phyloP scores from a whole-genome alignment of 1,139 yeast genomes.

The Nadsonia commutata region DNA sequence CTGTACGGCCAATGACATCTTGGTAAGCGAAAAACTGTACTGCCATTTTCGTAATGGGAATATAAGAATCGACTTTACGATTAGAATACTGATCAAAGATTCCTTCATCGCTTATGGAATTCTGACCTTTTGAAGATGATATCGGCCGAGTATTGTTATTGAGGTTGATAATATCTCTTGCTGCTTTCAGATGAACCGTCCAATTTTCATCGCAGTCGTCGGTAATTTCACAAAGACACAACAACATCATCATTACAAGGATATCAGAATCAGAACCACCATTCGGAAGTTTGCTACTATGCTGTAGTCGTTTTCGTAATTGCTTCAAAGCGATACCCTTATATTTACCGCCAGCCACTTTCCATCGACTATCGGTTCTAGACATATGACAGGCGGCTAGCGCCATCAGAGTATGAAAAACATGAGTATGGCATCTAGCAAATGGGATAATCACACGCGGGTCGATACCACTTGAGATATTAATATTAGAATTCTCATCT shows the following conservation, averaged over 20 bases:
- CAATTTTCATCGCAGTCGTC: constrained; percentile 5
- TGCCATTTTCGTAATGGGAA: constrained; percentile 2
- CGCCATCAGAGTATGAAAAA: constrained; percentile 2
- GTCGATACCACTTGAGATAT: neutral
- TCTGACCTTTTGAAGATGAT: neutral
- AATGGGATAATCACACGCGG: neutral
- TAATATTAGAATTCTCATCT: too few relatives aligned
- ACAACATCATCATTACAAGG: constrained; percentile 3
- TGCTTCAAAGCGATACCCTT: constrained; percentile 3
- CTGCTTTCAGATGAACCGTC: constrained; percentile 4
- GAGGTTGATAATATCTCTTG: neutral
- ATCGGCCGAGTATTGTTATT: neutral
- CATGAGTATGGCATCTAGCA: neutral
- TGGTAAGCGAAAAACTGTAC: constrained; percentile 5
- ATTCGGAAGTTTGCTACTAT: constrained; percentile 1
- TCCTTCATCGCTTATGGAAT: too few relatives aligned
- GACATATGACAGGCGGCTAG: constrained; percentile 3
- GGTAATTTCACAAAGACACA: constrained; percentile 2
- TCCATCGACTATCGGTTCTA: constrained; percentile 3
- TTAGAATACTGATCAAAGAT: neutral
- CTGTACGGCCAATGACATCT: constrained; percentile 6
- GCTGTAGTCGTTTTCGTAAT: constrained; percentile 2
- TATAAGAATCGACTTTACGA: neutral
- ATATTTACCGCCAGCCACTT: constrained; percentile 3
- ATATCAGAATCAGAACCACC: neutral